Percentiles rank a stretch among this genome's conserved stretches.
Conservation (phyloP, 1,284 basidiomycete species). For the Sphagnurus paluster region DNA sequence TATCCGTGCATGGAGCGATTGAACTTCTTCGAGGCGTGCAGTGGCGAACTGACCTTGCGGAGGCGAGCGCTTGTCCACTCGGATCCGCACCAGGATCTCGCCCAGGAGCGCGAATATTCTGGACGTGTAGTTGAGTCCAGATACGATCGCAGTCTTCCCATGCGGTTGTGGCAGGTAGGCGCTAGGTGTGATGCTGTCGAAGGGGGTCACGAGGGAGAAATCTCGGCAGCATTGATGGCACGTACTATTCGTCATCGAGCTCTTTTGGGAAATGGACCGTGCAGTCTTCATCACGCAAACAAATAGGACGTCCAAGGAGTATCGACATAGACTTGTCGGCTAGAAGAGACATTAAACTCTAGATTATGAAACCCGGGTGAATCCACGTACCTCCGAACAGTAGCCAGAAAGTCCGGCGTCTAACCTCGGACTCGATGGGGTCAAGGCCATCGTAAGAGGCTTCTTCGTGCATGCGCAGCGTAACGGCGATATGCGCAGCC, state of each 20-base stretch:
- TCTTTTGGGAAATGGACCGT: conserved; percentile 84
- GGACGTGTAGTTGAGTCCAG: conserved; percentile 83
- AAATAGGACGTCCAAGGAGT: conserved; percentile 76
- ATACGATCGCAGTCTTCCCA: conserved; percentile 80
- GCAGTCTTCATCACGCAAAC: conserved; percentile 83
- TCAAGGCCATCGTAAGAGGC: conserved; percentile 76
- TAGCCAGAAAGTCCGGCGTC: conserved; percentile 83
- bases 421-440: conserved; percentile 82
- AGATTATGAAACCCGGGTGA: background rate
- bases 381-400: conserved; percentile 69
- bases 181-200: conserved; percentile 70
- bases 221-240: conserved; percentile 32
- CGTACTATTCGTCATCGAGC: conserved; percentile 83
- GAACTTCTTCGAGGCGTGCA: conserved; percentile 76
- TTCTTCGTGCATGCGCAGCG: conserved; percentile 82
- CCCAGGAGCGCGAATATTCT: conserved; percentile 82
- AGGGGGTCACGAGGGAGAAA: conserved; percentile 34
- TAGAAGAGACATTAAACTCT: conserved; percentile 27
- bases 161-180: conserved; percentile 80
- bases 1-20: conserved; percentile 73
- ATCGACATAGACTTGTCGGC: conserved; percentile 90
- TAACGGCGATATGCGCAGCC: conserved; percentile 78
- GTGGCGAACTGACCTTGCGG: conserved; percentile 82
- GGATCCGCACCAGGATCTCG: conserved; percentile 81
- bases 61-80: conserved; percentile 80